These are phyloP conservation scores for Fagus crenata DNA, from an alignment of 306 rosid species.

Conservation along the genomic window DNA sequence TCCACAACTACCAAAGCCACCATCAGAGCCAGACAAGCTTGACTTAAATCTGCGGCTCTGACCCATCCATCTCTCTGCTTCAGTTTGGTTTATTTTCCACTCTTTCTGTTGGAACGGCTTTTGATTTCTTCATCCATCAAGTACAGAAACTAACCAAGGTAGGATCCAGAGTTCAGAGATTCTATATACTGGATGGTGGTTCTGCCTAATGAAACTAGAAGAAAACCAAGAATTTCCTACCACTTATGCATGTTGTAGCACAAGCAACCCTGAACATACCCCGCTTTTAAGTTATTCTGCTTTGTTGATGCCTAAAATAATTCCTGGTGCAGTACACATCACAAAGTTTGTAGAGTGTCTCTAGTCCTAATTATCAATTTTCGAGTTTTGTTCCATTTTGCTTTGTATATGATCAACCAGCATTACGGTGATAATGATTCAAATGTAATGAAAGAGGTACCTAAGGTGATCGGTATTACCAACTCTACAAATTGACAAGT, in stretches of 20 bases:
- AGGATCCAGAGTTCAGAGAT: conserved; percentile 32
- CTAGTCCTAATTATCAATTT: conserved; percentile 13
- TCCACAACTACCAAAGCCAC: conserved; percentile 43
- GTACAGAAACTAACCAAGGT: conserved; percentile 43
- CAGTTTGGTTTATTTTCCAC: conserved; percentile 14
- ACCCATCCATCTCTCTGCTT: conserved; percentile 25
- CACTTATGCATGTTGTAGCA: conserved; percentile 21
- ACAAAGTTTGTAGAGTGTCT: conserved; percentile 10
- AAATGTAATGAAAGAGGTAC: not conserved
- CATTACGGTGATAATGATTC: conserved; percentile 1
- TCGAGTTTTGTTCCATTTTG: conserved; percentile 22
- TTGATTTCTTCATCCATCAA: conserved; percentile 20
- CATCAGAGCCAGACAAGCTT: conserved; percentile 51
- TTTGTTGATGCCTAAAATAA: conserved; percentile 41
- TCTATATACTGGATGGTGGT: conserved; percentile 28
- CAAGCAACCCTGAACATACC: conserved; percentile 22
- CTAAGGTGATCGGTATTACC: not conserved
- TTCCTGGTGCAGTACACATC: conserved; percentile 27
- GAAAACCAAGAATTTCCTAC: conserved; percentile 25
- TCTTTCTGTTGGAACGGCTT: conserved; percentile 23
- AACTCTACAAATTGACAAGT: not conserved
- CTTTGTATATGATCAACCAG: conserved; percentile 18
- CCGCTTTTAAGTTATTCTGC: conserved; percentile 13
- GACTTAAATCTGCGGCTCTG: conserved; percentile 84
- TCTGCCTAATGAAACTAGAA: conserved; percentile 35